Evolutionary conservation across 106 monocot genomes (phyloP).

Genomic region (Dendrobium huoshanense): DNA sequence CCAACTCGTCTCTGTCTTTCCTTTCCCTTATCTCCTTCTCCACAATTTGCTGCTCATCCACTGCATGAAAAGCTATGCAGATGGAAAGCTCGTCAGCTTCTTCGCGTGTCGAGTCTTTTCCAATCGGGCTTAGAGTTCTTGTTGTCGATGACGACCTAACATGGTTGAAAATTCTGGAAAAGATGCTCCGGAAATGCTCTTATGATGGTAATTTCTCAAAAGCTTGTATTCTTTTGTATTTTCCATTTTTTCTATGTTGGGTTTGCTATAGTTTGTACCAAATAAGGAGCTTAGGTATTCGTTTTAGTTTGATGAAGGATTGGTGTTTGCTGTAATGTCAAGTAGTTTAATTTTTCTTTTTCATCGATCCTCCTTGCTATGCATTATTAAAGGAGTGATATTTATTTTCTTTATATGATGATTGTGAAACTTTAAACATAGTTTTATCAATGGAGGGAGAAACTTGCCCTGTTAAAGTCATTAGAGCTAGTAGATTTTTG

Average conservation of each 20-base stretch:
- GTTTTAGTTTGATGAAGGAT: too few species aligned
- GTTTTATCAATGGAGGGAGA: too few species aligned
- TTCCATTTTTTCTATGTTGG: background rate
- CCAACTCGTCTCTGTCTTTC: conserved; percentile 5
- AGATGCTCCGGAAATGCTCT: conserved; percentile 74
- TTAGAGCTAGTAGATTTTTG: too few species aligned
- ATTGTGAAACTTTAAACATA: background rate
- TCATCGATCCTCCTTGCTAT: background rate
- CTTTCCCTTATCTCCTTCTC: background rate
- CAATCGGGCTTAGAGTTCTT: conserved; percentile 51
- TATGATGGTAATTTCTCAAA: conserved; percentile 46
- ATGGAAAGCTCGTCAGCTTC: conserved; percentile 28
- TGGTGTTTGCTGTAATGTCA: too few species aligned
- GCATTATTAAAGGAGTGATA: background rate
- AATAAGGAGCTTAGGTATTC: too few species aligned
- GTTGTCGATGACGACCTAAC: conserved; percentile 72
- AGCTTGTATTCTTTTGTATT: background rate
- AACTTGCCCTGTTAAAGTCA: too few species aligned
- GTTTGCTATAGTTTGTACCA: background rate
- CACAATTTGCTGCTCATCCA: background rate
- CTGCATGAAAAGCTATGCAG: background rate
- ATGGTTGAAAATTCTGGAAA: conserved; percentile 70
- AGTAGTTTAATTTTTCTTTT: too few species aligned
- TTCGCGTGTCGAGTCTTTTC: conserved; percentile 44
- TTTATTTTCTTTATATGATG: background rate